Evolutionary conservation across 805 yeast species (phyloP).

Genomic region (Candida ascalaphidarum): DNA sequence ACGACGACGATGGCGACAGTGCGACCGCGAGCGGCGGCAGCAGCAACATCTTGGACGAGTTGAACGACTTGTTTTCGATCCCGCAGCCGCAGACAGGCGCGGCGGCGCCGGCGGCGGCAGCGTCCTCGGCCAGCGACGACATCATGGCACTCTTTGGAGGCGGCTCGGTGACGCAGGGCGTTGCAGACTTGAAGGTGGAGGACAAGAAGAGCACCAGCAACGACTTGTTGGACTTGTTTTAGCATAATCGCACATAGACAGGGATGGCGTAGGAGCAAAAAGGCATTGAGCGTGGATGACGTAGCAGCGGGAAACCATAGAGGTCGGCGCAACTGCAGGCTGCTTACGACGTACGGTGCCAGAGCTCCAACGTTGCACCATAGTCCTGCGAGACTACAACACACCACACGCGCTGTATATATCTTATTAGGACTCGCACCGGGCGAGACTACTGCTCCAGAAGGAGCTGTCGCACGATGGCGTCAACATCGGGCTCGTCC

Average conservation of each 20-base stretch:
- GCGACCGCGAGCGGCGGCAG: constrained; percentile 10
- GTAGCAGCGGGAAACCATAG: too few species aligned
- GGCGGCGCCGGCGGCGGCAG: constrained; percentile 3
- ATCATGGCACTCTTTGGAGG: constrained; percentile 38
- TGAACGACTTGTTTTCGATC: constrained; percentile 60
- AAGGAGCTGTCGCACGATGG: too few species aligned
- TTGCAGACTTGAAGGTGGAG: constrained; percentile 6
- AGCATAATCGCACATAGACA: background rate
- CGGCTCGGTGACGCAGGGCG: constrained; percentile 4
- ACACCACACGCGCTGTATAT: too few species aligned
- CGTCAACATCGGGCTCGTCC: too few species aligned
- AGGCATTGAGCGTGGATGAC: background rate
- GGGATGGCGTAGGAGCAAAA: background rate
- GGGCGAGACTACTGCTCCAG: too few species aligned
- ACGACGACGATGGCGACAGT: constrained; percentile 42
- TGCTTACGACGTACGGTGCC: too few species aligned
- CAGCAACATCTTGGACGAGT: constrained; percentile 53
- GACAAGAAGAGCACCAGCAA: constrained; percentile 8
- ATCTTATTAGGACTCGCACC: too few species aligned
- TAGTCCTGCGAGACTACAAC: too few species aligned
- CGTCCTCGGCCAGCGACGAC: constrained; percentile 24
- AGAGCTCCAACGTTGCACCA: too few species aligned
- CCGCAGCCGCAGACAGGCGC: constrained; percentile 14
- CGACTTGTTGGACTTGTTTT: constrained; percentile 33
- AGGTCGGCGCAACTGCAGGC: too few species aligned